Evolutionary conservation across 2,329 filamentous ascomycete genomes (phyloP), one percentile per base, ranked within the genome.

Genomic region (Plectosphaerella cucumerina): DNA sequence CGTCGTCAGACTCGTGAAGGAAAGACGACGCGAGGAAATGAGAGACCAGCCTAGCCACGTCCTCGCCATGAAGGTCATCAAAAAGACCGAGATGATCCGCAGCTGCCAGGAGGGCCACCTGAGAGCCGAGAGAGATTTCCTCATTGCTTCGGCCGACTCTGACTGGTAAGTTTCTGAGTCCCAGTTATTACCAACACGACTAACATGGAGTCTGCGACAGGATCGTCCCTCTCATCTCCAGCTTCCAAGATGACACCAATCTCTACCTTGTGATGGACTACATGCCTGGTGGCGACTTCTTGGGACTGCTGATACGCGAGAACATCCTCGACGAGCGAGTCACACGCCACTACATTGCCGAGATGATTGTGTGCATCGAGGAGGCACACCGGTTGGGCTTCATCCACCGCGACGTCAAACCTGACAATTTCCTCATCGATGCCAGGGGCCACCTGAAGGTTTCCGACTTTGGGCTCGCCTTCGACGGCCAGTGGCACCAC

Each of bases 201-300:
- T 52, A 39, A 52, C n/a, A n/a, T 6, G 12, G 6, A 11, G 11
- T 5, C n/a, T 42, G 39, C 17, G 9, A 18, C 46, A 86, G 82
- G 93, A 85, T 96, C 44, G 89, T 97, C 2, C 89, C 92, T 1
- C 74, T 99, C 34, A 80, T 96, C 47, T 80, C 89, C 47, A 94
- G 90, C 62, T 97, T 97, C 58, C 90, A 97, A 66, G 94, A 97
- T 65, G 74, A 81, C 34, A 79, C 81, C 41, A 90, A 89, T 59
- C 76, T 99, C 6, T 97, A 97, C 61, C 81, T 99, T 6, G 88
- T 97, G 48, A 97, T 97, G 91, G 92, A 97, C 53, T 99, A 96
- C 64, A 97, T 97, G 90, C 87, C 95, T 2, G 94, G 93, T 0
- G 93, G 94, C 0, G 93, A 99, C 65, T 97, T 99, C 58, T 77